These are phyloP conservation scores for Cinnamomum chago DNA, from an alignment of 164 flowering plant species.

Conservation along the genomic window DNA sequence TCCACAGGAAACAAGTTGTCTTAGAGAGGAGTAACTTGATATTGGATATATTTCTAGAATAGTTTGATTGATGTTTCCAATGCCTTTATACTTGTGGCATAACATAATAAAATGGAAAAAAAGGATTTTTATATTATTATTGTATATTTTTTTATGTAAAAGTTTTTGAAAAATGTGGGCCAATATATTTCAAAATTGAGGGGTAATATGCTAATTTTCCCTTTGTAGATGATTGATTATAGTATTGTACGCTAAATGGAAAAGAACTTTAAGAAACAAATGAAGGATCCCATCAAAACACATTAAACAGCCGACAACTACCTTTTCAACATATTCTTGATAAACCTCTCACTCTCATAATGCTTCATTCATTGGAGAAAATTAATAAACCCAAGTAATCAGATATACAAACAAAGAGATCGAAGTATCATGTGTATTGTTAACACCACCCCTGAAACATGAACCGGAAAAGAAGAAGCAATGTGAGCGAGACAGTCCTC, in stretches of 20 bases:
- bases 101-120: not conserved
- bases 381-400: too few relatives aligned
- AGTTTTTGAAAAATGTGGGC: not conserved
- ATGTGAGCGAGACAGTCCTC: constrained; percentile 6
- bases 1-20: too few relatives aligned
- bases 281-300: constrained; percentile 23
- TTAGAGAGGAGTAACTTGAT: too few relatives aligned
- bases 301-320: constrained; percentile 42
- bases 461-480: not conserved
- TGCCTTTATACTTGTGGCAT: not conserved
- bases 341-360: not conserved
- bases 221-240: constrained; percentile 26
- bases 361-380: too few relatives aligned
- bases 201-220: constrained; percentile 23
- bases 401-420: not conserved
- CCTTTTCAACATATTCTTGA: constrained; percentile 16
- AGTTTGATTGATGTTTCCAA: not conserved
- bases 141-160: not conserved
- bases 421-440: constrained; percentile 1
- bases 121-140: not conserved
- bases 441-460: not conserved
- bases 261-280: constrained; percentile 34
- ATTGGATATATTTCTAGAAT: too few relatives aligned
- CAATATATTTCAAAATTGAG: not conserved
- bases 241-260: constrained; percentile 31